Conservation (phyloP, 306 rosid genomes). For the Sindora glabra region DNA sequence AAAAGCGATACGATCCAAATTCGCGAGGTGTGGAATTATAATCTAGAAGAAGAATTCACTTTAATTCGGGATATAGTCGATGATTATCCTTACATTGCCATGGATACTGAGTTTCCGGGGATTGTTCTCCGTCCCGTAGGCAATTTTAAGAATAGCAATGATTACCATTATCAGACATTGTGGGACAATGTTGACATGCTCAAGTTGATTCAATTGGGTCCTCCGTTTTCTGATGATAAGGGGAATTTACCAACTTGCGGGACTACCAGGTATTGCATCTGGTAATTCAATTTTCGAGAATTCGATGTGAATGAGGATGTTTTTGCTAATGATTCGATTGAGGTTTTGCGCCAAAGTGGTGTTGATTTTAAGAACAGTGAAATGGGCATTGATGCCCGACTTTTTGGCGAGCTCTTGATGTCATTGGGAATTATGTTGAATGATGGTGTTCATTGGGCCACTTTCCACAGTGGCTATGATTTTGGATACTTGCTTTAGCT, state of each 20-base stretch:
- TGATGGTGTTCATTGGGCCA: constrained; percentile 39
- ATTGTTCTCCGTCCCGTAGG: constrained; percentile 41
- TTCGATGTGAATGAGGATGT: constrained; percentile 41
- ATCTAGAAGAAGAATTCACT: constrained; percentile 36
- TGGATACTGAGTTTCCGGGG: constrained; percentile 52
- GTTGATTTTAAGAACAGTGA: constrained; percentile 40
- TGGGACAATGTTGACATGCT: constrained; percentile 41
- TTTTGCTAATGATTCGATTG: constrained; percentile 43
- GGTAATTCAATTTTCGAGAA: constrained; percentile 49
- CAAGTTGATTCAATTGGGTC: constrained; percentile 41
- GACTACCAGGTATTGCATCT: constrained; percentile 18
- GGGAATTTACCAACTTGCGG: constrained; percentile 33
- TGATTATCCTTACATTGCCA: constrained; percentile 37
- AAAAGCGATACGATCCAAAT: constrained; percentile 35
- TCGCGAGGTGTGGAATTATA: constrained; percentile 49
- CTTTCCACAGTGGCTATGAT: constrained; percentile 47
- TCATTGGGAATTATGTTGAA: constrained; percentile 37
- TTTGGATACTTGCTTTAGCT: constrained; percentile 44
- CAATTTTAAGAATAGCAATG: constrained; percentile 36
- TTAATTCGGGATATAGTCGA: constrained; percentile 36
- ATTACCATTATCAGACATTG: constrained; percentile 45
- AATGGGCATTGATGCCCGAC: constrained; percentile 28
- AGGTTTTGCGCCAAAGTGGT: constrained; percentile 42
- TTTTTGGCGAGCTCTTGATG: constrained; percentile 40
- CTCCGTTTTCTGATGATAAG: constrained; percentile 36